phyloP scores from a whole-genome alignment of 805 yeast species.

The Cyberlindnera suaveolens region DNA sequence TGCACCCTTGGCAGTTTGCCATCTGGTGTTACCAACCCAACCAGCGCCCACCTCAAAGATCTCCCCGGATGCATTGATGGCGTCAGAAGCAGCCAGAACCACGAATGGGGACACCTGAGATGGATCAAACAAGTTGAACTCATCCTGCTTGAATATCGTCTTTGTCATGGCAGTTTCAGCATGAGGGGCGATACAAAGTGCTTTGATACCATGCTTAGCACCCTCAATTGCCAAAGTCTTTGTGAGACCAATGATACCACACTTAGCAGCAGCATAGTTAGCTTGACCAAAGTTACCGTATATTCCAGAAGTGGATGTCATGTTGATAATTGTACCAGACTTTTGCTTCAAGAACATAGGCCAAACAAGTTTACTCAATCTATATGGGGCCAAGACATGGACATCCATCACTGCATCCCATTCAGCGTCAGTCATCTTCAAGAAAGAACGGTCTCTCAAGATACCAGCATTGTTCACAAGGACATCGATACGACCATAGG shows the following conservation, averaged over 20 bases:
- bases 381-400: constrained; percentile 76
- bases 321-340: constrained; percentile 78
- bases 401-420: constrained; percentile 80
- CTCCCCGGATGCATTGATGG: constrained; percentile 66
- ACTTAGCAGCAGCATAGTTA: constrained; percentile 90
- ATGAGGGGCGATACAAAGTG: constrained; percentile 89
- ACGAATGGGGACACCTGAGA: constrained; percentile 87
- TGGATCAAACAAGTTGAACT: constrained; percentile 79
- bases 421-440: constrained; percentile 75
- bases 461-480: constrained; percentile 94
- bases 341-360: constrained; percentile 77
- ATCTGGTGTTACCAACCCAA: constrained; percentile 91
- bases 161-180: constrained; percentile 98
- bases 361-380: constrained; percentile 87
- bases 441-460: constrained; percentile 80
- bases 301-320: constrained; percentile 93
- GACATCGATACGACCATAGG: constrained; percentile 79
- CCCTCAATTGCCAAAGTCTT: constrained; percentile 91
- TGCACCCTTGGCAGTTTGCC: constrained; percentile 89
- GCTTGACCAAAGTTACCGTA: constrained; percentile 98
- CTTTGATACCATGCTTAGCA: constrained; percentile 64
- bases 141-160: constrained; percentile 74
- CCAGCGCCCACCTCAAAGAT: constrained; percentile 94
- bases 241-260: constrained; percentile 80
- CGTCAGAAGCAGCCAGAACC: constrained; percentile 71